Evolutionary conservation across 2,329 filamentous ascomycete genomes (phyloP).

Genomic region (Aciculosporium take): DNA sequence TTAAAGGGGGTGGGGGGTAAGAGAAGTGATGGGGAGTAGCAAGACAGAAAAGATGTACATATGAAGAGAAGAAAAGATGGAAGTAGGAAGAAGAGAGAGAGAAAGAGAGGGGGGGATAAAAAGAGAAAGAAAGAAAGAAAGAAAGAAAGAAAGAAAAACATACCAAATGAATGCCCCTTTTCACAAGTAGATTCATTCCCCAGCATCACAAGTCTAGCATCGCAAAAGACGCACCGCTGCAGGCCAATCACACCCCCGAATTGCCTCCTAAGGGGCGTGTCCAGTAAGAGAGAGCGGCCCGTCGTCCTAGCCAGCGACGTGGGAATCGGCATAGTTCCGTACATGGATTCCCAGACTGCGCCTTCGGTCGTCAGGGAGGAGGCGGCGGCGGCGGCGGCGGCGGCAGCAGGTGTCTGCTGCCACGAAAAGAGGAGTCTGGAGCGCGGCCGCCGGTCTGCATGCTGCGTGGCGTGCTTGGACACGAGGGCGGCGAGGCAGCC

Average conservation of each 20-base stretch:
- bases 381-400: background rate
- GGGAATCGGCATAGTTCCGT: constrained; percentile 34
- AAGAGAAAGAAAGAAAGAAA: background rate
- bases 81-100: background rate
- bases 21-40: no score
- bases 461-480: constrained; percentile 33
- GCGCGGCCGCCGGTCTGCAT: constrained; percentile 28
- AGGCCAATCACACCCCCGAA: constrained; percentile 22
- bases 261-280: constrained; percentile 20
- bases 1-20: no score
- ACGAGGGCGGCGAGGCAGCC: constrained; percentile 36
- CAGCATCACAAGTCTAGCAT: constrained; percentile 17
- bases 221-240: constrained; percentile 36
- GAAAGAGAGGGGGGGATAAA: no score
- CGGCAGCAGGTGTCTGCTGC: constrained; percentile 10
- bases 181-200: constrained; percentile 24
- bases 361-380: constrained; percentile 36
- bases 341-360: constrained; percentile 44
- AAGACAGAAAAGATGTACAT: no score
- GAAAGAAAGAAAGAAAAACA: constrained; percentile 7
- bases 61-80: no score
- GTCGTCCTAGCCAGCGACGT: constrained; percentile 19
- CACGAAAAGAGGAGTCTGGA: constrained; percentile 25
- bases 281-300: constrained; percentile 7
- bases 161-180: constrained; percentile 27